Evolutionary conservation across 345 rosid species (phyloP), one percentile per base, ranked within the genome.

Genomic region (Abelmoschus esculentus): DNA sequence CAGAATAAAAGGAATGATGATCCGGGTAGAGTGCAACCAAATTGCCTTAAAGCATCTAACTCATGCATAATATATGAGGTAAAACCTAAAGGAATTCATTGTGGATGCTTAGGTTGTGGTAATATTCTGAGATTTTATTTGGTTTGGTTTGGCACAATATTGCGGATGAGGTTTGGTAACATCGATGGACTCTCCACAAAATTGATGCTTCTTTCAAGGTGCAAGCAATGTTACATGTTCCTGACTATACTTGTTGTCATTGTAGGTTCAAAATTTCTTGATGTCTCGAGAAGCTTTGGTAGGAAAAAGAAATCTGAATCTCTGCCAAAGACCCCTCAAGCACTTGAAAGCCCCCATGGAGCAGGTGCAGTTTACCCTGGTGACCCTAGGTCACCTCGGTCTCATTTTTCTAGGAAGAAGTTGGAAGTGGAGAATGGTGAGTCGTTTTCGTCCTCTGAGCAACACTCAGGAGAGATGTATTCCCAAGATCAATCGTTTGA

Each of bases 231-330:
- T 5, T 67, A 7, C 40, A 47, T 32, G n/a, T 40, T 59, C 29
- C 61, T 53, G 12, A 13, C 47, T 59, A 53, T 40, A 3, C 18
- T 58, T 11, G 26, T 44, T 44, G 17, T 72, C 66, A 8, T 80
- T 61, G 69, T 82, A 85, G 97, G 82, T 57, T 85, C 90, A 66
- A 71, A 70, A 75, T 57, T 76, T 61, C 79, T 81, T 72, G 83
- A 79, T 40, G 71, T 75, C 66, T 69, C 92, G 19, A 77, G 80
- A 66, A 89, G 92, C 84, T 83, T 87, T 63, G 87, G 87, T 70
- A 79, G 80, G 78, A 86, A 82, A 70, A 83, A 89, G 85, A 85
- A 85, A 75, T 44, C 85, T 17, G 62, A 75, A 60, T 76, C 86
- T 66, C 83, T 72, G 67, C 78, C 85, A 29, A 73, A 9, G 36